Percentiles rank a stretch among this genome's conserved stretches.
These are phyloP conservation scores for Plenodomus lindquistii DNA, from an alignment of 2,329 filamentous ascomycete species.

Conservation along the genomic window DNA sequence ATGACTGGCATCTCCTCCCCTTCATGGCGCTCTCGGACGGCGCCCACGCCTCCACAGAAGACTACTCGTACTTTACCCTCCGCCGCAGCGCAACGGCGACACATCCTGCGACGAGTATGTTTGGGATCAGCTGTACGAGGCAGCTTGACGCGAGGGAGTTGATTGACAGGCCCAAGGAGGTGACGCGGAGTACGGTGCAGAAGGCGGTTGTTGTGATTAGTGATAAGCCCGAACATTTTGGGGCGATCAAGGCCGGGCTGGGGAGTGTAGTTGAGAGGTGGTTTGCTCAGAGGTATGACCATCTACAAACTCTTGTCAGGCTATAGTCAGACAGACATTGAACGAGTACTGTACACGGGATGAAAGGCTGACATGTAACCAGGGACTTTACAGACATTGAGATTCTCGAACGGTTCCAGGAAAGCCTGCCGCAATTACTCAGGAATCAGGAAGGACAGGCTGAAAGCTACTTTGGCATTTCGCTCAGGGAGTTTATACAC, in stretches of 20 bases:
- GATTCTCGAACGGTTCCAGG: conserved; percentile 87
- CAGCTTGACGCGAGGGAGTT: conserved; percentile 83
- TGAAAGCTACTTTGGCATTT: conserved; percentile 85
- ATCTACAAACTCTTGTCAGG: neutral
- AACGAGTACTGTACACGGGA: too few species aligned
- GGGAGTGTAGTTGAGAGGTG: conserved; percentile 91
- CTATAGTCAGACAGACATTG: too few species aligned
- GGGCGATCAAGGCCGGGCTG: conserved; percentile 85
- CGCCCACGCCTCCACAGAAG: conserved; percentile 88
- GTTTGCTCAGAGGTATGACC: conserved; percentile 79
- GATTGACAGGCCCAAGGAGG: conserved; percentile 78
- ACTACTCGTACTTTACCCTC: conserved; percentile 98
- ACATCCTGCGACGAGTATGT: conserved; percentile 75
- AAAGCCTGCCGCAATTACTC: conserved; percentile 69
- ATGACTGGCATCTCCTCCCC: conserved; percentile 88
- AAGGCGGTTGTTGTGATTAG: conserved; percentile 97
- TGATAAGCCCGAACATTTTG: conserved; percentile 86
- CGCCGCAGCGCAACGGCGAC: conserved; percentile 56
- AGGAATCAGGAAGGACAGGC: conserved; percentile 70
- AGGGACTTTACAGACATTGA: conserved; percentile 88
- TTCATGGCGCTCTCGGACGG: conserved; percentile 98
- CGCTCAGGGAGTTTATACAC: conserved; percentile 85
- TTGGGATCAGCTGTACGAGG: conserved; percentile 93
- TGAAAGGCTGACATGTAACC: conserved; percentile 12
- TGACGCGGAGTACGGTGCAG: conserved; percentile 96